Evolutionary conservation across 2,329 filamentous ascomycete species (phyloP).

Genomic region (Sporothrix inflata): DNA sequence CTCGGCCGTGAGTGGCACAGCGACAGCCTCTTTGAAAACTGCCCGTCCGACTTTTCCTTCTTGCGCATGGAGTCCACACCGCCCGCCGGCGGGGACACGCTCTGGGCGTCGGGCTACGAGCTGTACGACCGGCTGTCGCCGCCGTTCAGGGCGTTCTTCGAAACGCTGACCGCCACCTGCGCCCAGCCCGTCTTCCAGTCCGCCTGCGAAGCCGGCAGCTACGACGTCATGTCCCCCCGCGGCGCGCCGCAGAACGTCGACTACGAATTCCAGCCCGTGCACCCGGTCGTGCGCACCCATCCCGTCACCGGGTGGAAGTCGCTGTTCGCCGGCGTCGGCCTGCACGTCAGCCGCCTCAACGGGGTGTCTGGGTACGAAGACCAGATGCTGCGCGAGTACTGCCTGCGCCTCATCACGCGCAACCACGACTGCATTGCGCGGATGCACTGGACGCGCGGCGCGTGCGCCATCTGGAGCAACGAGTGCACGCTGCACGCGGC

Average conservation of each 20-base stretch:
- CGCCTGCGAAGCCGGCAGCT: conserved; percentile 44
- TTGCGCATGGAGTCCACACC: conserved; percentile 49
- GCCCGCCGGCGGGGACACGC: conserved; percentile 54
- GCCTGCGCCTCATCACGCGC: conserved; percentile 53
- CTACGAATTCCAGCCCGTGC: conserved; percentile 51
- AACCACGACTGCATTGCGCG: conserved; percentile 61
- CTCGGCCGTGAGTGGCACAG: conserved; percentile 47
- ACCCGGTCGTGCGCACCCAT: conserved; percentile 61
- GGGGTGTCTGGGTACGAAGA: conserved; percentile 53
- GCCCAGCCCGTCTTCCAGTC: conserved; percentile 55
- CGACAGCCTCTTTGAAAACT: conserved; percentile 53
- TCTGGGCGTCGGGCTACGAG: conserved; percentile 70
- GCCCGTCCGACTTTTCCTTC: conserved; percentile 52
- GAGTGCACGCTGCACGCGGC: conserved; percentile 59
- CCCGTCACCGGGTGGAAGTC: conserved; percentile 62
- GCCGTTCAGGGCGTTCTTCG: conserved; percentile 54
- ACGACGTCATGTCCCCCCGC: conserved; percentile 49
- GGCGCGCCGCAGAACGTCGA: conserved; percentile 57
- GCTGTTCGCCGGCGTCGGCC: conserved; percentile 56
- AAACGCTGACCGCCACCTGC: conserved; percentile 59
- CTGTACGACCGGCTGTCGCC: conserved; percentile 65
- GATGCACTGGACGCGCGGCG: conserved; percentile 48
- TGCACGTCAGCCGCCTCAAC: conserved; percentile 53
- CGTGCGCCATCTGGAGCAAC: conserved; percentile 62
- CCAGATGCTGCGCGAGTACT: conserved; percentile 52